A percentile compares a stretch with the other conserved stretches of the same genome.
phyloP scores from a whole-genome alignment of 140 eudicot species.

The Senecio squalidus region DNA sequence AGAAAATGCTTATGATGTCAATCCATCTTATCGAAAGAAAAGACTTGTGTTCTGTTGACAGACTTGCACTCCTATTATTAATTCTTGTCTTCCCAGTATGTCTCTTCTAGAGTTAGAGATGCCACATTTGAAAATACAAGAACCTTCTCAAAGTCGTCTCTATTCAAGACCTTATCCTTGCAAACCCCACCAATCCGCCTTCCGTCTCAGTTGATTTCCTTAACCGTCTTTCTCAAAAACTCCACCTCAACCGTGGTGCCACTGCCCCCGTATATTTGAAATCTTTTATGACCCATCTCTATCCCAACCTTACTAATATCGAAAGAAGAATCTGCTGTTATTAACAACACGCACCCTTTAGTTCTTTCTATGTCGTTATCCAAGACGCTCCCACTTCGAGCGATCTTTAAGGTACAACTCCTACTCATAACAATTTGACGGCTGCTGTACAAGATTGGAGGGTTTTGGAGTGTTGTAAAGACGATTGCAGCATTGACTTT shows the following conservation, averaged over 20 bases:
- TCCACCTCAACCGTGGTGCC: constrained; percentile 93
- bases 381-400: constrained; percentile 63
- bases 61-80: constrained; percentile 8
- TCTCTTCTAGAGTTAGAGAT: constrained; percentile 77
- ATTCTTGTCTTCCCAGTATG: constrained; percentile 63
- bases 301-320: constrained; percentile 42
- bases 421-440: constrained; percentile 21
- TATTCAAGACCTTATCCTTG: constrained; percentile 85
- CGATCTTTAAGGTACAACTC: constrained; percentile 53
- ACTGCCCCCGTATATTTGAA: constrained; percentile 70
- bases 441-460: constrained; percentile 86
- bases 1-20: too few species aligned
- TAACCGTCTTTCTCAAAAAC: constrained; percentile 74
- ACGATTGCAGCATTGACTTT: constrained; percentile 56
- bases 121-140: constrained; percentile 83
- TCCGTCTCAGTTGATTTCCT: constrained; percentile 79
- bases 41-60: constrained; percentile 11
- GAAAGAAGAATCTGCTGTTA: constrained; percentile 49
- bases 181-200: constrained; percentile 61
- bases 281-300: constrained; percentile 48
- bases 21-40: constrained; percentile 37
- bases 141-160: constrained; percentile 63
- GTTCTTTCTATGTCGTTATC: constrained; percentile 76
- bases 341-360: constrained; percentile 31
- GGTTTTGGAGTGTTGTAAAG: constrained; percentile 74